A percentile compares a stretch with the other conserved stretches of the same genome.
These are phyloP conservation scores for Cenchrus purpureus DNA, from an alignment of 176 grass and related monocot species.

Conservation along the genomic window DNA sequence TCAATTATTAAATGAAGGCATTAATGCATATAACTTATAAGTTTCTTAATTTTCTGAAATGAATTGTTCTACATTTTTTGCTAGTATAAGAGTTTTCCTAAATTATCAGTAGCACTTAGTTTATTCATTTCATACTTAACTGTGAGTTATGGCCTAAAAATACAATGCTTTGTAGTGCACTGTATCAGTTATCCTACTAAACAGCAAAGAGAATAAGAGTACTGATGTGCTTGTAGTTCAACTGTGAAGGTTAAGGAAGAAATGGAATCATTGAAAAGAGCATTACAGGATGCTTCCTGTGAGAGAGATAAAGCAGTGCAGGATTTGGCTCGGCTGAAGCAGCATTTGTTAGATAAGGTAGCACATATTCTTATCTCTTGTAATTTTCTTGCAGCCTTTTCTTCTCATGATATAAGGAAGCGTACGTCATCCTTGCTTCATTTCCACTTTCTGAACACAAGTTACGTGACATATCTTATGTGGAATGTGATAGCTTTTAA, in stretches of 20 bases:
- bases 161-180: slow-evolving; percentile 15
- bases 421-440: background rate
- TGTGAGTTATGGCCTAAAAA: slow-evolving; percentile 7
- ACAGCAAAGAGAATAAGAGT: slow-evolving; percentile 47
- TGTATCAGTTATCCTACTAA: background rate
- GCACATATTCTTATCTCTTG: slow-evolving; percentile 15
- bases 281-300: slow-evolving; percentile 52
- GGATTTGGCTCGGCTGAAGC: slow-evolving; percentile 84
- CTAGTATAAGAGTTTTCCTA: slow-evolving; percentile 16
- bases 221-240: slow-evolving; percentile 53
- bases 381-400: background rate
- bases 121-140: slow-evolving; percentile 26
- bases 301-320: slow-evolving; percentile 85
- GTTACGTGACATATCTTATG: background rate
- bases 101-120: background rate
- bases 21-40: background rate
- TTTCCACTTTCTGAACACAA: background rate
- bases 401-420: slow-evolving; percentile 11
- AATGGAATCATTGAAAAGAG: slow-evolving; percentile 64
- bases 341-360: slow-evolving; percentile 95
- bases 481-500: slow-evolving; percentile 34
- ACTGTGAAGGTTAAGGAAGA: slow-evolving; percentile 82
- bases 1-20: background rate
- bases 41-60: slow-evolving; percentile 9
- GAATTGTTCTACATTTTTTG: slow-evolving; percentile 19